Base-by-base conservation (phyloP, 2,329 filamentous ascomycete genomes). In the Fusarium duplospermum region DNA sequence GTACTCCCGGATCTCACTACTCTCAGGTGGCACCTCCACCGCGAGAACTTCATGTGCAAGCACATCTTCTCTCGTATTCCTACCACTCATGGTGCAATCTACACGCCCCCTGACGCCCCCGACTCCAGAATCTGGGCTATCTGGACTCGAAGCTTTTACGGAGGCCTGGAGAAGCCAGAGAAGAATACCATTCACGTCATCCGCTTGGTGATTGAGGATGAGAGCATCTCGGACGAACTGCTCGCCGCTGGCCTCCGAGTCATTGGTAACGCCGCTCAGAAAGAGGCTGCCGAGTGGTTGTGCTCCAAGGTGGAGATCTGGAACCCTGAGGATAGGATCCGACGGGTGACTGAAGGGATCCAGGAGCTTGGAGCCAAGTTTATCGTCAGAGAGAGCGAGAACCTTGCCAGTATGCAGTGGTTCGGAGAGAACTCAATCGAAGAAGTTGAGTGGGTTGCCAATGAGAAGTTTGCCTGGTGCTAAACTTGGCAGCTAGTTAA, bases 401-500 rank as follows among this genome's bases (percentile, higher is more conserved):
- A 92, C 80, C 93, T 96, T 69, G 86, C 92, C 1, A 93, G 92
- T 76, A 79, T 95, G 81, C 90, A 88, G 82, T 95, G 92, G 93
- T 92, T 93, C 77, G 91, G 90, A 3, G 81, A 85, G 2, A 88
- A 86, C 6, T 78, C 83, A 2, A 84, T 81, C 1, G 84, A 86
- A 7, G 84, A 88, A 27, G 82, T 94, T 7, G 90, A 93, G 59
- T 96, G 93, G 93, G 83, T 94, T 60, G 89, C 87, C 14, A 94
- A 93, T 78, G 93, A 95, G 82, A 95, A 94, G 83, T 95, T 89
- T 83, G 92, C 87, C 1, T 96, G 93, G 93, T 94, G 92, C 80
- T 95, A 84, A 31, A n/a, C 4, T 13, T 20, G 73, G 16, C 7
- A 27, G 16, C 60, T 5, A 33, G 13, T 58, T 7, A 36, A 22